A percentile compares a stretch with the other conserved stretches of the same genome.
Evolutionary conservation across 169 alveolate genomes (phyloP).

Genomic region (Plasmodium billcollinsi): DNA sequence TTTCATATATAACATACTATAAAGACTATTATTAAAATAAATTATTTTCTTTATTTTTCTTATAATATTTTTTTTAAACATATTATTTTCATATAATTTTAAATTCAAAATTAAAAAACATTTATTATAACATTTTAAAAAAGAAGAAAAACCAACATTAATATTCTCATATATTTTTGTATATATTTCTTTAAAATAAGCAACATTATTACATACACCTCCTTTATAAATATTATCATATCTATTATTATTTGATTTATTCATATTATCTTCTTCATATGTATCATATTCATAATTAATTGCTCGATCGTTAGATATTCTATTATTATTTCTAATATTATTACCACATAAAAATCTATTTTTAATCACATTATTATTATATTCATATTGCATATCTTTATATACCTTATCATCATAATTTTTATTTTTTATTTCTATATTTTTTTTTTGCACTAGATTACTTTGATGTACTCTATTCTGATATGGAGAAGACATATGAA

Average conservation of each 20-base stretch:
- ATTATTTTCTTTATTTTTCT: slow-evolving; percentile 13
- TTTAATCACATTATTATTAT: too few species aligned
- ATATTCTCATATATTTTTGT: slow-evolving; percentile 37
- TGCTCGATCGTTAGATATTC: too few species aligned
- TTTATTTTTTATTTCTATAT: too few species aligned
- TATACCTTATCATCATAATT: too few species aligned
- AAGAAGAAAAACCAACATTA: slow-evolving; percentile 42
- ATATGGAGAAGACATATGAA: too few species aligned
- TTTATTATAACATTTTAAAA: slow-evolving; percentile 65
- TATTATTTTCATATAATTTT: slow-evolving; percentile 7
- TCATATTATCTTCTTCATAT: not conserved
- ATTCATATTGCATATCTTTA: too few species aligned
- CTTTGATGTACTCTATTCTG: too few species aligned
- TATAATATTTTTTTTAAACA: slow-evolving; percentile 20
- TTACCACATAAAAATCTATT: too few species aligned
- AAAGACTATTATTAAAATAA: slow-evolving; percentile 30
- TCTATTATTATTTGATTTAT: not conserved
- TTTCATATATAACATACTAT: slow-evolving; percentile 54
- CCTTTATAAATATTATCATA: not conserved
- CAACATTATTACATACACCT: not conserved
- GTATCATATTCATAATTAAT: not conserved
- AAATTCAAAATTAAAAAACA: slow-evolving; percentile 42
- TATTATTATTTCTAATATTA: too few species aligned
- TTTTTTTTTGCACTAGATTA: too few species aligned
- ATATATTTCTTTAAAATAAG: slow-evolving; percentile 18